Evolutionary conservation across 1,284 basidiomycete species (phyloP).

Genomic region (Binderoboletus segoi): DNA sequence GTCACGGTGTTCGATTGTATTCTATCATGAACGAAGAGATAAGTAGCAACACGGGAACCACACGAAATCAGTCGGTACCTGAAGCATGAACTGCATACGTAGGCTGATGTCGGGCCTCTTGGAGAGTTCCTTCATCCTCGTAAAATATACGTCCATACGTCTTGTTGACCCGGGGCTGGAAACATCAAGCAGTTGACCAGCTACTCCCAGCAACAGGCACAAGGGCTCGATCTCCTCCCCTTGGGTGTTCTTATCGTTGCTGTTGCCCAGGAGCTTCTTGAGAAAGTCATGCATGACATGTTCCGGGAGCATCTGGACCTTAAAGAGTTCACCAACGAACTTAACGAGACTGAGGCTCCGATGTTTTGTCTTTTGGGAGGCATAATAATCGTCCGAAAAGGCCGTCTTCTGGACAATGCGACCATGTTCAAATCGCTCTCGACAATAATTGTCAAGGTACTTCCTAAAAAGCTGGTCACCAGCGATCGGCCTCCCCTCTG

Average conservation of each 20-base stretch:
- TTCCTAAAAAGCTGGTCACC: constrained; percentile 95
- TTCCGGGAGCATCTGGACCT: constrained; percentile 92
- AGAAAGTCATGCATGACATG: constrained; percentile 97
- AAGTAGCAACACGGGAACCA: constrained; percentile 6
- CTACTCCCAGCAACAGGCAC: constrained; percentile 90
- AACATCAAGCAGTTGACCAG: constrained; percentile 86
- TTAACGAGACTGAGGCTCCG: constrained; percentile 95
- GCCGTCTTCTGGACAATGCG: constrained; percentile 75
- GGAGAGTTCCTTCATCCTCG: constrained; percentile 81
- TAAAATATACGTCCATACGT: constrained; percentile 93
- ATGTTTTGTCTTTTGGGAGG: constrained; percentile 95
- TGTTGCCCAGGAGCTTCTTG: constrained; percentile 90
- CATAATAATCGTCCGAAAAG: constrained; percentile 97
- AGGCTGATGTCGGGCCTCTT: constrained; percentile 78
- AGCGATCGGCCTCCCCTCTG: constrained; percentile 82
- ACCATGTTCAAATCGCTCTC: constrained; percentile 94
- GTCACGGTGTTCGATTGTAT: constrained; percentile 86
- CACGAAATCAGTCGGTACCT: constrained; percentile 63
- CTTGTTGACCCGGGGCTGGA: constrained; percentile 73
- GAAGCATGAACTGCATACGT: constrained; percentile 94
- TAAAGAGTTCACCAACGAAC: constrained; percentile 98
- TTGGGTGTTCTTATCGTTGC: constrained; percentile 91
- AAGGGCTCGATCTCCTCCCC: constrained; percentile 98
- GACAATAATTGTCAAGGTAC: constrained; percentile 91
- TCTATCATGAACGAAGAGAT: constrained; percentile 46